Base-by-base conservation (phyloP, 140 eudicot species). In the Erigeron philadelphicus region DNA sequence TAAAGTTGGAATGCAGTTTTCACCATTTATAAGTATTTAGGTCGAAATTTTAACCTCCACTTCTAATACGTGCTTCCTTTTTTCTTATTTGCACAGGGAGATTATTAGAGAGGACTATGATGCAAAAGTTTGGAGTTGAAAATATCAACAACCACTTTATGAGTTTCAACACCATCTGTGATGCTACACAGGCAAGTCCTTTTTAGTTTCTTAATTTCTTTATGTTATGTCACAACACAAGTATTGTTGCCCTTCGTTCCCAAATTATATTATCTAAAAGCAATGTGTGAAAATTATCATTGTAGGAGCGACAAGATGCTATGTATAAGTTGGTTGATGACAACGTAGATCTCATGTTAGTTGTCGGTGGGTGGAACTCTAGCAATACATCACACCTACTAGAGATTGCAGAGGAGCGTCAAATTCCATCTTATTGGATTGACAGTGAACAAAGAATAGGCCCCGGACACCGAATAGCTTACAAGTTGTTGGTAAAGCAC, bases 221-320 rank as follows among this genome's bases (percentile, higher is more conserved):
- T 18, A 11, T 31, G 38, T 57, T 35, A 48, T 59, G 31, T 66
- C 31, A 25, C 45, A 31, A 48, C 55, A 45, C 60, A 25, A 49
- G 38, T 63, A 8, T 35, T 64, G 47, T 5, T 25, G 6, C 9
- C 56, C 6, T 47, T 31, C 9, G 25, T 25, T n/a, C 1, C 11
- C 62, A 47, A 9, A 31, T 25, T 18, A 57, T 40, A 8, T 69
- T 5, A 35, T 60, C 9, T 38, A 18, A 58, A 69, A 49, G 1
- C 23, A 19, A 76, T 17, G 63, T 11, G 62, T 21, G 38, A 6
- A 61, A 76, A 68, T 44, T 63, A 53, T 71, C 10, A 35, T 62
- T 75, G 12, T 77, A 93, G 98, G 97, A 93, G 84, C 78, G 98
- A 50, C 98, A 93, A 89, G 98, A 93, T 82, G 98, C 98, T n/a